Evolutionary conservation across 2,329 filamentous ascomycete species (phyloP), one percentile per base, ranked within the genome.

Genomic region (Xylaria sp.): DNA sequence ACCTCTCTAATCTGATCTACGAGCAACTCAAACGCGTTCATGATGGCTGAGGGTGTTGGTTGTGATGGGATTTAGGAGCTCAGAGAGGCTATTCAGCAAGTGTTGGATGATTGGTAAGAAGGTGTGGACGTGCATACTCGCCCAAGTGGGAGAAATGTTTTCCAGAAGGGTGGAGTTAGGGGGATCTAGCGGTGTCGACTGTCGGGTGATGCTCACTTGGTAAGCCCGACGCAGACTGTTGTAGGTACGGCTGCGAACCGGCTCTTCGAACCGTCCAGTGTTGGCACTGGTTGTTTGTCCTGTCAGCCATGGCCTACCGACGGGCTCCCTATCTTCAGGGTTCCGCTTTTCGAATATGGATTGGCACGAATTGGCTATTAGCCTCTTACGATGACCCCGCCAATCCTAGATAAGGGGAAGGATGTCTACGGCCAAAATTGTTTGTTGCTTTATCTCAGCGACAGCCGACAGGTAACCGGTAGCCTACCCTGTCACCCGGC

Each of bases 1-100:
- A 89, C 89, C 65, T 87, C 83, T 76, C 91, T 94, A 74, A 97
- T 88, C n/a, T 89, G 88, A 68, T 87, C 78, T 65, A 97, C 92
- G 55, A 97, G 89, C 63, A 84, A 80, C 46, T 94, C 88, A 78
- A 97, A 96, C 13, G 80, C 79, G 74, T 87, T 82, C 67, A 75
- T 75, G 51, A 68, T 69, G 70, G 46, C 15, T 46, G 37, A 64
- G 34, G 62, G 18, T 18, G 13, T 54, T 44, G 46, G 65, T 41
- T 66, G 23, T 63, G 8, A 57, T 23, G 13, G 52, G 60, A 51
- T 34, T 61, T 63, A 1, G 54, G 51, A 70, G 64, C 41, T 56
- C 41, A 55, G 23, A 61, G 51, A 50, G 65, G 61, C 50, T 62
- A 56, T 66, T 68, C 51, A 50, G 37, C 32, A 51, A 55, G n/a